Evolutionary conservation across 1,284 basidiomycete species (phyloP), one percentile per base, ranked within the genome.

Genomic region (Meripilus lineatus): DNA sequence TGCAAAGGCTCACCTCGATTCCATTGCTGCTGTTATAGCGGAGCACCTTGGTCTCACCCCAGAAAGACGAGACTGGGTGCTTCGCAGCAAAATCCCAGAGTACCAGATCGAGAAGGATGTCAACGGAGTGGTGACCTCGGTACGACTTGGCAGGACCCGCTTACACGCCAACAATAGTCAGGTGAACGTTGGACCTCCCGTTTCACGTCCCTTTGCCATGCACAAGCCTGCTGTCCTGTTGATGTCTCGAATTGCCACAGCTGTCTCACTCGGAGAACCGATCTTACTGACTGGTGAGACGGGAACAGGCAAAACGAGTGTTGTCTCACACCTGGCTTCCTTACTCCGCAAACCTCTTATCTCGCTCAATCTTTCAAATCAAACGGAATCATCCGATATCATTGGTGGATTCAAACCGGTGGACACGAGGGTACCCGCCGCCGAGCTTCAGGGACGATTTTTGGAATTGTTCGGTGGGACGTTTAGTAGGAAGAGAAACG

Each of bases 291-390:
- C 95, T 0, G 96, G 96, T 44, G 96, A 99, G 70, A 99, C 96
- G 0, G 96, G 96, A 33, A 99, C 96, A 1, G 96, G 96, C 28
- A 99, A 99, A 68, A 99, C 96, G 2, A 96, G 93, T 35, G 78
- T 85, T 2, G 81, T 99, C 15, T 91, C 93, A 18, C 84, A 96
- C 54, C 75, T 99, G 18, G 89, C 96, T 15, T 75, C 81, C 3
- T 66, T 90, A n/a, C 74, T 96, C 23, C 78, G 78, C 14, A 80
- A 82, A 28, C 82, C 85, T 0, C 74, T 99, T 33, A 77, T 92
- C 33, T 92, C 92, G 0, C 77, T 99, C 51, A 99, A 99, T 60
- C 65, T 99, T 58, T 96, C 93, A 2, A 94, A 96, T 58, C 96
- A 99, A 67, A 97, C 94, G 1, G 96, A 99, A 63, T 89, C 92